Percentiles rank a stretch among this genome's conserved stretches.
These are phyloP conservation scores for Periconia digitata DNA, from an alignment of 2,329 filamentous ascomycete genomes.

Conservation along the genomic window DNA sequence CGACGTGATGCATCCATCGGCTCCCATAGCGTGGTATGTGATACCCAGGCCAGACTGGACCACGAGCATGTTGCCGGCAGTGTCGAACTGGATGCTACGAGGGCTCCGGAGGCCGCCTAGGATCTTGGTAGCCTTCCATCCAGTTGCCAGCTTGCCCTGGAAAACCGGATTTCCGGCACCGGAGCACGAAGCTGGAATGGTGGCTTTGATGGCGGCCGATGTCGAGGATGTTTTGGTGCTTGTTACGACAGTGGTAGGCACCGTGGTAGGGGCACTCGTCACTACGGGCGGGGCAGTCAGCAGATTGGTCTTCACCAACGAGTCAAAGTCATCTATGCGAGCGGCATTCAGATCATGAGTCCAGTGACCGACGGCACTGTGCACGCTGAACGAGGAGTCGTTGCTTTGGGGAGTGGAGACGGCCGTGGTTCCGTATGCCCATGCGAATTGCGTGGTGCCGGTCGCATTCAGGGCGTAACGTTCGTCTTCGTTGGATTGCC, in stretches of 20 bases:
- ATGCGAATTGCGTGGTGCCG: constrained; percentile 33
- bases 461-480: constrained; percentile 27
- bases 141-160: constrained; percentile 24
- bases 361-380: constrained; percentile 34
- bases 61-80: constrained; percentile 35
- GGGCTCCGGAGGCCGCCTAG: constrained; percentile 32
- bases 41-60: constrained; percentile 39
- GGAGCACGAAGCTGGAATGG: constrained; percentile 34
- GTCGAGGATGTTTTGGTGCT: constrained; percentile 19
- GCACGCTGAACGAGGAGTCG: constrained; percentile 36
- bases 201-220: constrained; percentile 16
- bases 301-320: constrained; percentile 32
- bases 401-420: constrained; percentile 33
- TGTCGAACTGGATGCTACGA: constrained; percentile 36
- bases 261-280: constrained; percentile 12
- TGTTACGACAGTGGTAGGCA: constrained; percentile 23
- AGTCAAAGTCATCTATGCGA: constrained; percentile 33
- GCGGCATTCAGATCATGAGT: constrained; percentile 33
- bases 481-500: constrained; percentile 31
- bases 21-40: constrained; percentile 29
- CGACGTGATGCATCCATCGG: constrained; percentile 33
- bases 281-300: constrained; percentile 26
- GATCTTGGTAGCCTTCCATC: constrained; percentile 39
- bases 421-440: constrained; percentile 30
- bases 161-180: constrained; percentile 29